Percentiles rank a stretch among this genome's conserved stretches.
These are phyloP conservation scores for Colletotrichum coccodes DNA, from an alignment of 2,329 filamentous ascomycete genomes.

Conservation along the genomic window DNA sequence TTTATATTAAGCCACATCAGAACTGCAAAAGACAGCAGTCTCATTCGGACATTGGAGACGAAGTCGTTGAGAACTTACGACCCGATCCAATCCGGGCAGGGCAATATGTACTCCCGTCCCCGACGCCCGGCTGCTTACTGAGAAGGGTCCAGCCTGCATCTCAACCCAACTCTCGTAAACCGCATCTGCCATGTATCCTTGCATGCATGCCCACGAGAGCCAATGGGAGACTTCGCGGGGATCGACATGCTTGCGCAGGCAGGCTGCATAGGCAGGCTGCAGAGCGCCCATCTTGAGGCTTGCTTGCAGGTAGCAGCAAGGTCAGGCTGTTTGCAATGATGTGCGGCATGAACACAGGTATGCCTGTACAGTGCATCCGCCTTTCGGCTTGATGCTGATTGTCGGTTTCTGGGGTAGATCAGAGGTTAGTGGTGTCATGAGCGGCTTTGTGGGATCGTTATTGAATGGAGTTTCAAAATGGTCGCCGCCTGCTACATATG, in stretches of 20 bases:
- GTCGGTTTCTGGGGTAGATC: not conserved
- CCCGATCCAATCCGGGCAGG: not conserved
- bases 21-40: not conserved
- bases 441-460: constrained; percentile 14
- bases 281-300: not conserved
- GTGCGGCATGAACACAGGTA: constrained; percentile 5
- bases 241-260: not conserved
- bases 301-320: constrained; percentile 7
- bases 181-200: constrained; percentile 17
- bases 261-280: constrained; percentile 6
- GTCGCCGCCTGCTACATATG: not conserved
- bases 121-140: constrained; percentile 11
- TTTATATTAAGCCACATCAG: not conserved
- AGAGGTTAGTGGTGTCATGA: not conserved
- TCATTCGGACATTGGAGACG: not conserved
- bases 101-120: not conserved
- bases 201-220: constrained; percentile 3
- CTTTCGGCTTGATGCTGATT: not conserved
- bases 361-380: not conserved
- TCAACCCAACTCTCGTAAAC: not conserved
- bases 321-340: constrained; percentile 4
- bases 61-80: not conserved
- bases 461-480: not conserved
- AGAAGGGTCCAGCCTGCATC: constrained; percentile 12
- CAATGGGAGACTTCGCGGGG: constrained; percentile 18